Percentiles rank a stretch among this genome's conserved stretches.
phyloP scores from a whole-genome alignment of 805 yeast genomes.

The Saccharomycopsis olivae region DNA sequence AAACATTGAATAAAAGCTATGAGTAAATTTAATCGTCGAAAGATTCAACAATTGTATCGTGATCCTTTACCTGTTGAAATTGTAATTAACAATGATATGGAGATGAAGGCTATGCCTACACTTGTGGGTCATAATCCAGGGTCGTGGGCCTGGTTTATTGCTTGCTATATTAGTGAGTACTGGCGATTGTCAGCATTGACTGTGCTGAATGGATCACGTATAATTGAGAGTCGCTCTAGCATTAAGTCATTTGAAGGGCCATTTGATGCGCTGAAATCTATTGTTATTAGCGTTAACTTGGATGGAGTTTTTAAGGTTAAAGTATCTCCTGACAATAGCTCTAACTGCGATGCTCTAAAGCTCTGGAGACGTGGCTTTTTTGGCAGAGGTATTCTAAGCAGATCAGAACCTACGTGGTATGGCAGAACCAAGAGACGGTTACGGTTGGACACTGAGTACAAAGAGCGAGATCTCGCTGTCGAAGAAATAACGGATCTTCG shows the following conservation, averaged over 20 bases:
- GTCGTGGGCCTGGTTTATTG: slow-evolving; percentile 44
- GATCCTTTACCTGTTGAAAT: slow-evolving; percentile 53
- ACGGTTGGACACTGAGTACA: slow-evolving; percentile 30
- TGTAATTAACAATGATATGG: slow-evolving; percentile 20
- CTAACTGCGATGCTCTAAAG: background rate
- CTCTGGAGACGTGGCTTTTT: slow-evolving; percentile 86
- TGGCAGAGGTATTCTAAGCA: slow-evolving; percentile 82
- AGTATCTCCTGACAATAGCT: no score
- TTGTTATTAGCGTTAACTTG: no score
- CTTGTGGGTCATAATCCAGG: slow-evolving; percentile 57
- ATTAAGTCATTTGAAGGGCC: background rate
- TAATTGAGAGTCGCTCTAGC: background rate
- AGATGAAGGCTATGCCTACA: slow-evolving; percentile 31
- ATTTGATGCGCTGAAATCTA: background rate
- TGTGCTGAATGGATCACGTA: background rate
- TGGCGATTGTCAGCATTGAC: no score
- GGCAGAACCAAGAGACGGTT: slow-evolving; percentile 52
- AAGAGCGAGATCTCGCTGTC: slow-evolving; percentile 29
- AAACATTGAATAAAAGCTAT: no score
- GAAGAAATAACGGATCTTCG: slow-evolving; percentile 75
- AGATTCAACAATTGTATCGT: slow-evolving; percentile 25
- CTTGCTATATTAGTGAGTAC: slow-evolving; percentile 23
- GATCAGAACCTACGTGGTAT: slow-evolving; percentile 91
- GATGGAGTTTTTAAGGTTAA: no score
- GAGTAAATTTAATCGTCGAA: slow-evolving; percentile 19